phyloP scores from a whole-genome alignment of 2,329 filamentous ascomycete genomes.

The Davidsoniella eucalypti region DNA sequence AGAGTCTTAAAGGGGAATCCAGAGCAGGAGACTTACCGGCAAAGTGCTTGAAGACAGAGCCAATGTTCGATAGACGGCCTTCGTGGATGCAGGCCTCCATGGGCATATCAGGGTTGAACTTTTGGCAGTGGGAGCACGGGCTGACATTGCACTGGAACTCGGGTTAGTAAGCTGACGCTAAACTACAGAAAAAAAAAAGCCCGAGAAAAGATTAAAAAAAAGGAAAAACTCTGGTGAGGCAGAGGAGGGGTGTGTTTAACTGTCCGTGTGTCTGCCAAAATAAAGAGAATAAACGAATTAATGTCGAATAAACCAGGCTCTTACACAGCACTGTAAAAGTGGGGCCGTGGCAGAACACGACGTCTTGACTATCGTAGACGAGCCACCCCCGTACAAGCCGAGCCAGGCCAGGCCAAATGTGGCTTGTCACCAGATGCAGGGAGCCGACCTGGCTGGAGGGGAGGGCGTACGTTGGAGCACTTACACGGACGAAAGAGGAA shows the following conservation, averaged over 20 bases:
- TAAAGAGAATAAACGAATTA: background rate
- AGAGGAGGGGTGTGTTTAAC: slow-evolving; percentile 2
- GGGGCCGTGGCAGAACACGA: background rate
- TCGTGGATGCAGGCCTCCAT: slow-evolving; percentile 7
- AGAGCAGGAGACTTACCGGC: background rate
- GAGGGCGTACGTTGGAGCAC: background rate
- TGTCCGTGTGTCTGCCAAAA: background rate
- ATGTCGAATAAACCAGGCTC: too few species aligned
- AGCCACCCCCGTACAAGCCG: slow-evolving; percentile 5
- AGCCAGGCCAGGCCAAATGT: too few species aligned
- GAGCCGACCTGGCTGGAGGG: background rate
- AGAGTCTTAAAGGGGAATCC: background rate
- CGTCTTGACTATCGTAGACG: background rate
- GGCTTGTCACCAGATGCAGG: background rate
- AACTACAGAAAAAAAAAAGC: too few species aligned
- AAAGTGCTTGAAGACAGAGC: slow-evolving; percentile 5
- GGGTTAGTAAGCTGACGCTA: too few species aligned
- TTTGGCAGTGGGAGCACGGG: slow-evolving; percentile 5
- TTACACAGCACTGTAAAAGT: background rate
- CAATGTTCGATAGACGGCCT: slow-evolving; percentile 4
- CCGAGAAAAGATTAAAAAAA: background rate
- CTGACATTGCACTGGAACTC: slow-evolving; percentile 6
- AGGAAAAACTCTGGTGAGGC: background rate
- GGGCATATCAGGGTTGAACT: slow-evolving; percentile 7
- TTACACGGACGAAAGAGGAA: background rate